phyloP scores from a whole-genome alignment of 2,329 filamentous ascomycete species.

The Colletotrichum trifolii region DNA sequence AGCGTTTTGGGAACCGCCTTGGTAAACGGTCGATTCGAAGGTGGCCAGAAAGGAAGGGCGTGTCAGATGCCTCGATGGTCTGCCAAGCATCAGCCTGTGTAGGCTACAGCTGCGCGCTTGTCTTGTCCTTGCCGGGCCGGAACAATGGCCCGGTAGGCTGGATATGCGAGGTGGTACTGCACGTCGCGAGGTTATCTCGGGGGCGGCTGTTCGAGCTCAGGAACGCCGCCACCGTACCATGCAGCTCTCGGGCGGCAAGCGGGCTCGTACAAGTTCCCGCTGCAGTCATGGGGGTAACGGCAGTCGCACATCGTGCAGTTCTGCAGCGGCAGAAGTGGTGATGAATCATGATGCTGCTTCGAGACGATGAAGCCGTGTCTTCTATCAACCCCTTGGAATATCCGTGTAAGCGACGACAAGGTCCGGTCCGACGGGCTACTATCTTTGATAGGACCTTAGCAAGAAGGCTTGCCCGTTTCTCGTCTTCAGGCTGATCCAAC shows the following conservation, averaged over 20 bases:
- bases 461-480: not conserved
- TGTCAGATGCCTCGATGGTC: constrained; percentile 10
- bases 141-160: constrained; percentile 2
- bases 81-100: not conserved
- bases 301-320: not conserved
- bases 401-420: not conserved
- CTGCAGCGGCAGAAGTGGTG: not conserved
- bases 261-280: constrained; percentile 23
- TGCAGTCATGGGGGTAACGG: constrained; percentile 19
- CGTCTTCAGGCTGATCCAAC: not conserved
- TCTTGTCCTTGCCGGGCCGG: constrained; percentile 4
- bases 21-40: constrained; percentile 12
- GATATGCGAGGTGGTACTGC: constrained; percentile 17
- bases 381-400: not conserved
- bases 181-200: constrained; percentile 17
- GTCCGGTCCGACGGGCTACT: not conserved
- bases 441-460: not conserved
- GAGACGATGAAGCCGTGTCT: not conserved
- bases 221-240: constrained; percentile 16
- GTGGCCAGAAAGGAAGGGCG: not conserved
- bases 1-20: constrained; percentile 8
- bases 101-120: constrained; percentile 1
- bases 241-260: constrained; percentile 32
- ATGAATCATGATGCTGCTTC: constrained; percentile 17
- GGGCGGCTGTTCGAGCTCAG: not conserved